Evolutionary conservation across 2,329 filamentous ascomycete genomes (phyloP).

Genomic region (Fusarium keratoplasticum): DNA sequence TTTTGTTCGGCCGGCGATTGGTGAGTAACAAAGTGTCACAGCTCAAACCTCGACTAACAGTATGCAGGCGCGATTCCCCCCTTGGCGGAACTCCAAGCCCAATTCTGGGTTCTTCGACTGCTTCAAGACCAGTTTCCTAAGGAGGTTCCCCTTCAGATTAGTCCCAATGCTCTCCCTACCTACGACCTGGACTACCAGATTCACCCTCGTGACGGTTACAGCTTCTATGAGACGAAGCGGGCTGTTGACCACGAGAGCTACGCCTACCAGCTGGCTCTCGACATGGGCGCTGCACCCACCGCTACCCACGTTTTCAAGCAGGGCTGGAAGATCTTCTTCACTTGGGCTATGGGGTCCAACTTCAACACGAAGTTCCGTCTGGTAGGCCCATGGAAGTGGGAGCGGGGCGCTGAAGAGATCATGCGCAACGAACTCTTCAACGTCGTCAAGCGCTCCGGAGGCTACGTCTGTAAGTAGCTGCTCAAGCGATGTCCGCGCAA

Average conservation of each 20-base stretch:
- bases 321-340: constrained; percentile 54
- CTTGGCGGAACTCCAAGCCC: constrained; percentile 60
- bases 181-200: constrained; percentile 58
- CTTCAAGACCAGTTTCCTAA: constrained; percentile 46
- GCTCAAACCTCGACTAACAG: not conserved
- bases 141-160: constrained; percentile 22
- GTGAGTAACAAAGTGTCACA: constrained; percentile 30
- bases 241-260: constrained; percentile 63
- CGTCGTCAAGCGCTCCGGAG: constrained; percentile 52
- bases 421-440: constrained; percentile 57
- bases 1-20: constrained; percentile 59
- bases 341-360: constrained; percentile 62
- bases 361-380: constrained; percentile 63
- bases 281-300: constrained; percentile 58
- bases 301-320: constrained; percentile 49
- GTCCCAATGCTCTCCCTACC: constrained; percentile 40
- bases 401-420: constrained; percentile 49
- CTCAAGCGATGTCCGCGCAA: fast-evolving
- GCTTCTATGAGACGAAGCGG: constrained; percentile 49
- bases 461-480: constrained; percentile 50
- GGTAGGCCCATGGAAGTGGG: constrained; percentile 57
- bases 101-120: constrained; percentile 59
- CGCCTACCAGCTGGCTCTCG: constrained; percentile 61
- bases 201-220: constrained; percentile 48
- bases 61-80: constrained; percentile 59